phyloP scores from a whole-genome alignment of 1,139 yeast genomes.

The Yamadazyma dendronema region DNA sequence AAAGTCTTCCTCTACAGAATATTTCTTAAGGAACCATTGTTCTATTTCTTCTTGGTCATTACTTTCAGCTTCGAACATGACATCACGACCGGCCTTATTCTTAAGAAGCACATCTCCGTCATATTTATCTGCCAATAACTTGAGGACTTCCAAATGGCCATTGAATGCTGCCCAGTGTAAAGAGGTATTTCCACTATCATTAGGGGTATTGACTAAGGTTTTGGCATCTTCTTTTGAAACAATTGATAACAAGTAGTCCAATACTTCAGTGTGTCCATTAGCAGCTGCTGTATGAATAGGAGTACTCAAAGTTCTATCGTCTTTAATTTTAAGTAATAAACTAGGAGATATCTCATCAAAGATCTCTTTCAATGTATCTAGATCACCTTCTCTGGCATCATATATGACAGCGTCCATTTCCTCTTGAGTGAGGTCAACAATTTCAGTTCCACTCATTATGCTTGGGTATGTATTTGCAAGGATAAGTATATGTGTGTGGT shows the following conservation, averaged over 20 bases:
- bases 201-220: constrained; percentile 52
- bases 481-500: no score
- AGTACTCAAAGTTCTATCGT: constrained; percentile 64
- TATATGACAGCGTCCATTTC: constrained; percentile 79
- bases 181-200: constrained; percentile 87
- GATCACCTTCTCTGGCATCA: constrained; percentile 85
- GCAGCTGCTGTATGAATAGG: constrained; percentile 95
- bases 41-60: constrained; percentile 65
- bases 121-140: constrained; percentile 67
- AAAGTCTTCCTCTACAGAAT: constrained; percentile 62
- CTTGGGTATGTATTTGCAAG: not conserved
- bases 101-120: constrained; percentile 78
- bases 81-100: constrained; percentile 76
- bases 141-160: constrained; percentile 75
- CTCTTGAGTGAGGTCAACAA: constrained; percentile 51
- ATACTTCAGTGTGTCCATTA: constrained; percentile 79
- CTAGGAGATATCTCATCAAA: constrained; percentile 61
- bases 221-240: constrained; percentile 44
- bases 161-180: constrained; percentile 94
- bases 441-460: constrained; percentile 18
- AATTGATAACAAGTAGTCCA: constrained; percentile 56
- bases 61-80: constrained; percentile 85
- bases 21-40: constrained; percentile 69
- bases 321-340: constrained; percentile 52
- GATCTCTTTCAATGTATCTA: constrained; percentile 67